A percentile compares a stretch with the other conserved stretches of the same genome.
These are phyloP conservation scores for Cicer bijugum DNA, from an alignment of 306 rosid species.

Conservation along the genomic window DNA sequence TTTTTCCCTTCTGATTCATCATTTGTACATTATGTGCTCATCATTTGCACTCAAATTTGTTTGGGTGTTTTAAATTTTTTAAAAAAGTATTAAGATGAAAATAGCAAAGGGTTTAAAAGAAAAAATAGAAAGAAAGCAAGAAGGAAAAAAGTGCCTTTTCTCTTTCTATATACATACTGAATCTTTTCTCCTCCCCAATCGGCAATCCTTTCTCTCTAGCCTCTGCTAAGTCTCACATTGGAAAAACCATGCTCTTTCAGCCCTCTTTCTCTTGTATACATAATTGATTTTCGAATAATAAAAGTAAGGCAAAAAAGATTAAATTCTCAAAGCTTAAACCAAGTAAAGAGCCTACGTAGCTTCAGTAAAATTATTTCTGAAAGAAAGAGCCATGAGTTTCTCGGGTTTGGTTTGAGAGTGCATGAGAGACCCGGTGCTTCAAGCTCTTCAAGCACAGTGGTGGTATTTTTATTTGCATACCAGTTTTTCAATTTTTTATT, in stretches of 20 bases:
- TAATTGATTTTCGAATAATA: conserved; percentile 5
- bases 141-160: background rate
- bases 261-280: conserved; percentile 9
- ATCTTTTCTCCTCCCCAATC: background rate
- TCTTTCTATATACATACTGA: background rate
- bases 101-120: background rate
- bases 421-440: background rate
- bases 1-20: background rate
- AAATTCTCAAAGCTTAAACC: background rate
- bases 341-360: background rate
- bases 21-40: background rate
- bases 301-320: background rate
- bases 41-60: conserved; percentile 4
- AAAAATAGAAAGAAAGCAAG: background rate
- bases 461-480: conserved; percentile 12
- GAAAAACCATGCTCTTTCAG: background rate
- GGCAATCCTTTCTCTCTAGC: background rate
- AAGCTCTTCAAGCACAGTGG: conserved; percentile 1
- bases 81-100: background rate
- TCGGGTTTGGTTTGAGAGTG: conserved; percentile 15
- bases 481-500: background rate
- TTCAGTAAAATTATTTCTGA: background rate
- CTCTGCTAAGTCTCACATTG: background rate
- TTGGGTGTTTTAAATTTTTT: background rate
- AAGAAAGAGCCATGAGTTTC: background rate